phyloP scores from a whole-genome alignment of 306 rosid genomes.

The Parietaria judaica region DNA sequence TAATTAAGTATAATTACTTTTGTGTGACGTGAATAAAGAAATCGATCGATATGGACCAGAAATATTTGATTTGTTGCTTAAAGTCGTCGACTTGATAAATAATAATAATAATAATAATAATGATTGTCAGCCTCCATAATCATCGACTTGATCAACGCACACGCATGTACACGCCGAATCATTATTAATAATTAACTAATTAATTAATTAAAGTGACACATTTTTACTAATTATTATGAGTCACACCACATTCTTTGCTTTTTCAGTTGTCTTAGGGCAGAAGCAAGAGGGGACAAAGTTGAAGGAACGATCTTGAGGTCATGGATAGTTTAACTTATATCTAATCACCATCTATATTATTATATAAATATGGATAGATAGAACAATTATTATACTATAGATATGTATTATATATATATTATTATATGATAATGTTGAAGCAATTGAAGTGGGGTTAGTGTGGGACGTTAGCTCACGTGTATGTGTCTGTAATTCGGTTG shows the following conservation, averaged over 20 bases:
- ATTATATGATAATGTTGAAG: slow-evolving; percentile 37
- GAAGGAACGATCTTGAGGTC: background rate
- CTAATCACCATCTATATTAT: background rate
- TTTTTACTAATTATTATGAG: background rate
- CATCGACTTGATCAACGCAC: background rate
- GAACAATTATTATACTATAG: background rate
- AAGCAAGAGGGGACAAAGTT: slow-evolving; percentile 11
- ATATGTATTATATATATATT: background rate
- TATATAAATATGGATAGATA: background rate
- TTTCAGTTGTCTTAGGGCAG: slow-evolving; percentile 6
- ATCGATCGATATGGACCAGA: background rate
- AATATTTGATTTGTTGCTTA: slow-evolving; percentile 7
- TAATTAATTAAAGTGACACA: background rate
- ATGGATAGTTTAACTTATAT: background rate
- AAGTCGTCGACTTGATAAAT: slow-evolving; percentile 9
- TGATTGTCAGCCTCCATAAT: slow-evolving; percentile 12
- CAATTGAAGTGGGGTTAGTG: slow-evolving; percentile 29
- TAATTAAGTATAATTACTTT: background rate
- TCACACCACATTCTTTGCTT: slow-evolving; percentile 10
- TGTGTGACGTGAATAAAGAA: background rate
- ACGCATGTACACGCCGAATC: background rate
- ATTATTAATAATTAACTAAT: background rate
- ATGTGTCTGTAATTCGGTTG: slow-evolving; percentile 56
- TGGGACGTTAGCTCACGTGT: slow-evolving; percentile 85
- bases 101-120: background rate